Base-by-base conservation (phyloP, 2,329 filamentous ascomycete species). In the Alternaria triticimaculans region DNA sequence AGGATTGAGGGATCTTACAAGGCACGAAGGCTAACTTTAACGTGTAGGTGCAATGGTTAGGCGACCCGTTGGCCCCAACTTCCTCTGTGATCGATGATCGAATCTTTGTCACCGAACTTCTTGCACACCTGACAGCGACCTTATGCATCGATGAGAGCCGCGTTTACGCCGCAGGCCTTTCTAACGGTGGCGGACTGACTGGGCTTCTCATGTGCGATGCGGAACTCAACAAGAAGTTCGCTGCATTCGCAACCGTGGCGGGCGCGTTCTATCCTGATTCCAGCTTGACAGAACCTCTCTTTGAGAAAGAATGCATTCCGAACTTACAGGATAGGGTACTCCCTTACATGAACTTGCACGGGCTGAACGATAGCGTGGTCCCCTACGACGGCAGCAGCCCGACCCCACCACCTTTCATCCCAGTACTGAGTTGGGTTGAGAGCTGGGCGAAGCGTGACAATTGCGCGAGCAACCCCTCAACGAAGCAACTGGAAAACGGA, bases 181-280 rank as follows among this genome's bases (percentile, higher is more conserved):
- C 80, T 70, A 87, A 88, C 45, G 86, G 85, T 6, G 87, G 84
- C 5, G 86, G 82, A 7, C 81, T 84, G 28, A 80, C 84, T 26
- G 82, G 82, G 4, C 81, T 82, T 15, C 71, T 80, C 1, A 83
- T 85, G 18, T 87, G 84, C 69, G 74, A 82, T 25, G 73, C 80
- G 5, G 72, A 73, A 6, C 71, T 80, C 5, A 81, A 80, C 21
- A 64, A 49, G 21, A 67, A 70, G 1, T 82, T 86, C 59, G 84
- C 84, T 5, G 84, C 84, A 1, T 85, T 86, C 63, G 83, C 82
- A 1, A 77, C 80, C 8, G 80, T 82, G 6, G 78, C 81, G 2
- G 83, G 81, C 4, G 84, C 82, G 1, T 82, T 78, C 44, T 86
- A 86, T 68, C 64, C 68, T 0, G 66, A 72, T 20, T 20, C 59